Conservation (phyloP, 164 flowering plant species). For the grape (Vitis vinifera) region DNA sequence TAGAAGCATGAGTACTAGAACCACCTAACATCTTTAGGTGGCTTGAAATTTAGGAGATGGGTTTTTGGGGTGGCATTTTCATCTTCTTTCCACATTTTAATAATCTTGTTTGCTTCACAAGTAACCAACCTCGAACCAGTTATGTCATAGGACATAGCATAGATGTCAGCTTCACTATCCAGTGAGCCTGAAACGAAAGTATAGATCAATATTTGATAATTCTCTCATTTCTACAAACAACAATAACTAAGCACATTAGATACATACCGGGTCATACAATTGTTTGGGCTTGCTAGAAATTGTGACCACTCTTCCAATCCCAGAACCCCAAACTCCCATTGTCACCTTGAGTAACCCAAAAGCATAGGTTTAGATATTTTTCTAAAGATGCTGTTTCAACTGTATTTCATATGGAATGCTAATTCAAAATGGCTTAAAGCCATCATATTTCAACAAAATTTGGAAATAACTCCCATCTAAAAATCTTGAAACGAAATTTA, state of each 20-base stretch:
- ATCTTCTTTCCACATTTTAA: slow-evolving; percentile 99
- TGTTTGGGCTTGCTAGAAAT: slow-evolving; percentile 93
- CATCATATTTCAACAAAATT: no score
- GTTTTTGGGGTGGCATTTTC: slow-evolving; percentile 90
- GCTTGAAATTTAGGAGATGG: slow-evolving; percentile 88
- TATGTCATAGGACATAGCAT: slow-evolving; percentile 75
- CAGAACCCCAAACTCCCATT: slow-evolving; percentile 99
- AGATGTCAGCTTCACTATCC: slow-evolving; percentile 97
- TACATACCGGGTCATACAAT: slow-evolving; percentile 93
- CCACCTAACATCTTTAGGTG: slow-evolving; percentile 86
- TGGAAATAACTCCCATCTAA: no score
- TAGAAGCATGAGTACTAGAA: slow-evolving; percentile 33
- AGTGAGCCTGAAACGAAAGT: slow-evolving; percentile 66
- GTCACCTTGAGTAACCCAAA: slow-evolving; percentile 57
- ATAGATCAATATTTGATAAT: neutral
- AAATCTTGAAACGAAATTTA: no score
- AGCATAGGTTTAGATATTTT: neutral
- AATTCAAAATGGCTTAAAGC: neutral
- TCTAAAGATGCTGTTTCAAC: no score
- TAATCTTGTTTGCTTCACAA: slow-evolving; percentile 96
- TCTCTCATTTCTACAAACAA: neutral
- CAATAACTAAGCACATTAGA: neutral
- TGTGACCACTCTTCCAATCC: slow-evolving; percentile 99
- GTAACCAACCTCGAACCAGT: slow-evolving; percentile 85
- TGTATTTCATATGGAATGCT: neutral